Evolutionary conservation across 306 rosid genomes (phyloP).

Genomic region (Geum urbanum): DNA sequence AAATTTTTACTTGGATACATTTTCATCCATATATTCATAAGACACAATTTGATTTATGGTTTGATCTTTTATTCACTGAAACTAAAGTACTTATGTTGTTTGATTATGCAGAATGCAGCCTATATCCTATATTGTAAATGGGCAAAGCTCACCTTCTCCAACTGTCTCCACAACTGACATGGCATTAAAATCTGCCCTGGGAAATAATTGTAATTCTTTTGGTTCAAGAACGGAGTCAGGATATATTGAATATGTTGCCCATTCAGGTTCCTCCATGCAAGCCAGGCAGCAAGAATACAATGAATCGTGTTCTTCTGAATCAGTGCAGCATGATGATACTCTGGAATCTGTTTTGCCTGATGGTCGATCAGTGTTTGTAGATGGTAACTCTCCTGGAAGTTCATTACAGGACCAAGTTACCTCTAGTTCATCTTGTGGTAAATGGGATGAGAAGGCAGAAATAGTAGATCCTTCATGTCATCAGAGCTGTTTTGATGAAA

Average conservation of each 20-base stretch:
- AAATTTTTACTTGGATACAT: neutral
- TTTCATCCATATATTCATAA: neutral
- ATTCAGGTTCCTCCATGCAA: slow-evolving; percentile 48
- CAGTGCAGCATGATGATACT: slow-evolving; percentile 37
- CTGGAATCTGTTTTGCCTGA: slow-evolving; percentile 40
- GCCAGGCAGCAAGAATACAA: slow-evolving; percentile 40
- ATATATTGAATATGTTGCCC: slow-evolving; percentile 65
- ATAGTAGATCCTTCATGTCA: slow-evolving; percentile 54
- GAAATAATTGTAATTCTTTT: slow-evolving; percentile 54
- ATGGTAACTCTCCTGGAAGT: slow-evolving; percentile 46
- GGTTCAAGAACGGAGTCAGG: slow-evolving; percentile 60
- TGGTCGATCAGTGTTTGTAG: slow-evolving; percentile 28
- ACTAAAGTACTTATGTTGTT: slow-evolving; percentile 27
- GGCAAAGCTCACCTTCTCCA: slow-evolving; percentile 31
- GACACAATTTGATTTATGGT: slow-evolving; percentile 5
- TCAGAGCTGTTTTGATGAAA: slow-evolving; percentile 39
- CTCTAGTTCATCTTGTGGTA: slow-evolving; percentile 64
- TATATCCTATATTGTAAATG: slow-evolving; percentile 29
- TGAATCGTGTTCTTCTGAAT: slow-evolving; percentile 49
- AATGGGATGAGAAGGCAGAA: slow-evolving; percentile 92
- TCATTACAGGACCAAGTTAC: slow-evolving; percentile 52
- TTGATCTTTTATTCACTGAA: slow-evolving; percentile 23
- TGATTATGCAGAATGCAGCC: slow-evolving; percentile 45
- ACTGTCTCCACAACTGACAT: slow-evolving; percentile 35
- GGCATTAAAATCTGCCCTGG: slow-evolving; percentile 32